Evolutionary conservation across 176 grass and related monocot genomes (phyloP), one percentile per base, ranked within the genome.

Genomic region (Carex cristatella): DNA sequence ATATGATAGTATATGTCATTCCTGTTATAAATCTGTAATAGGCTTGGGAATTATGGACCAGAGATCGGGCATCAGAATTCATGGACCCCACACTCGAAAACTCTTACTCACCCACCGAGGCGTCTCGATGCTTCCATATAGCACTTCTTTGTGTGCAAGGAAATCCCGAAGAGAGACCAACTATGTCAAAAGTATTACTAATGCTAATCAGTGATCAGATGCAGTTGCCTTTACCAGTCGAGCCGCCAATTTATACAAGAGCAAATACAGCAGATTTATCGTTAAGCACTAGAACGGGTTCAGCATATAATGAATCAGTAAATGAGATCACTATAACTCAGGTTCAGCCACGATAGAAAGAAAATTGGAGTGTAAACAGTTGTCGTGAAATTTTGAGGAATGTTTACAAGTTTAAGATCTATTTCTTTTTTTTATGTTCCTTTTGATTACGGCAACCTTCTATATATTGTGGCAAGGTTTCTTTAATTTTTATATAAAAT

Each of bases 111-210:
- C 5, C 42, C 23, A 81, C 57, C 0, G 93, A 99, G 85, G 90
- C 85, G 18, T 85, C 79, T 83, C 91, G 89, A 61, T 99, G 90
- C 88, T 89, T 87, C 81, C 91, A 95, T 69, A 78, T 88, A 28
- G 96, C 88, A 30, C 46, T 99, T 48, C 90, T 95, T n/a, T 99
- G 96, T 69, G 88, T 95, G 83, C 93, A 99, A 86, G 96, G 93
- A 82, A 82, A 72, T 84, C 85, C 90, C 0, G 91, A 99, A 12
- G 89, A 91, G 12, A 92, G 96, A 18, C 96, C 93, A 2, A 94
- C 88, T 84, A 95, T 99, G 90, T 99, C 93, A 38, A 84, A 3
- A 48, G 96, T 86, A 1, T 55, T 94, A 66, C 87, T 95, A 55
- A 94, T 95, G 96, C 81, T 99, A 42, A 91, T 86, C 67, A 94